A percentile compares a stretch with the other conserved stretches of the same genome.
These are phyloP conservation scores for Sordariomycetes sp. DNA, from an alignment of 2,329 filamentous ascomycete species.

Conservation along the genomic window DNA sequence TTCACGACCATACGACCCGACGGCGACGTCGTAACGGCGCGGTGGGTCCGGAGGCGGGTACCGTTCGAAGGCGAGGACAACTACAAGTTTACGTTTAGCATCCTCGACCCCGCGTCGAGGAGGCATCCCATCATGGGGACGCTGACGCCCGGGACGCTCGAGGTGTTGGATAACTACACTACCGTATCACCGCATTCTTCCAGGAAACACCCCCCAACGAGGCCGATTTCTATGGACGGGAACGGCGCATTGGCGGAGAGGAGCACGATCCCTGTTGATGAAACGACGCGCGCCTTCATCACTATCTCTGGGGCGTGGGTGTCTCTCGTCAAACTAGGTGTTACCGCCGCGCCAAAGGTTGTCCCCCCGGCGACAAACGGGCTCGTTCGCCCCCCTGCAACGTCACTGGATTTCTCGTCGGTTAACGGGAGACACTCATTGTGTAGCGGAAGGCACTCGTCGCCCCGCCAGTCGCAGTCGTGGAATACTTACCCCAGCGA, in stretches of 20 bases:
- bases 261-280: constrained; percentile 10
- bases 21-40: constrained; percentile 45
- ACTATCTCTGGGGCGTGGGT: constrained; percentile 13
- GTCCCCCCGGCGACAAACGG: neutral
- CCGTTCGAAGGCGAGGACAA: constrained; percentile 17
- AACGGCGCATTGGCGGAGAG: constrained; percentile 1
- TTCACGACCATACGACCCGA: constrained; percentile 38
- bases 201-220: neutral
- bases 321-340: constrained; percentile 11
- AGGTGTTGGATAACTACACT: constrained; percentile 42
- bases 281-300: constrained; percentile 10
- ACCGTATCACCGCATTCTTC: constrained; percentile 1
- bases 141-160: constrained; percentile 48
- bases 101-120: constrained; percentile 54
- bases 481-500: too few relatives aligned
- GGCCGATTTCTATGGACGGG: constrained; percentile 1
- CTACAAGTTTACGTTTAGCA: constrained; percentile 61
- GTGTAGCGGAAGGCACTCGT: neutral
- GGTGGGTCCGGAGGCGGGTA: constrained; percentile 49
- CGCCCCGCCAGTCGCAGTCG: neutral
- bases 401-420: neutral
- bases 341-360: constrained; percentile 2
- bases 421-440: neutral
- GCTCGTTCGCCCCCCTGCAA: neutral
- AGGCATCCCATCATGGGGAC: constrained; percentile 65